Evolutionary conservation across 345 rosid genomes (phyloP).

Genomic region (Isatis tinctoria): DNA sequence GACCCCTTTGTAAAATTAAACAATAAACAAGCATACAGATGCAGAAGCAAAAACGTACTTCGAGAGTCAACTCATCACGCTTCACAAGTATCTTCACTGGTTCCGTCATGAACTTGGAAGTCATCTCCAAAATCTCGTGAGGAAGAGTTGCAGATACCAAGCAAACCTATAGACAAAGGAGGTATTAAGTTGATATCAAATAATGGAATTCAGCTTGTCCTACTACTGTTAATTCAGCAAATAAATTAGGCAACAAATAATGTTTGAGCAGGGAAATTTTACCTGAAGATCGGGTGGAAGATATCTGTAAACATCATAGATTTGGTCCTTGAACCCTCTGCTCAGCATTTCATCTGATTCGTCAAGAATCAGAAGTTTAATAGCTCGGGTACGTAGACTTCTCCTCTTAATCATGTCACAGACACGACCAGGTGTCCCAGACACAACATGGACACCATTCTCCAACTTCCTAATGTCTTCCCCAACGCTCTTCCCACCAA

Average conservation of each 20-base stretch:
- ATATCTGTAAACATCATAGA: slow-evolving; percentile 90
- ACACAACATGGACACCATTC: slow-evolving; percentile 58
- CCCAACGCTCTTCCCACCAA: slow-evolving; percentile 97
- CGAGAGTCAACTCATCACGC: slow-evolving; percentile 97
- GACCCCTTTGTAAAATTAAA: neutral
- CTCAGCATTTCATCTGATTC: slow-evolving; percentile 99
- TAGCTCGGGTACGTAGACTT: slow-evolving; percentile 83
- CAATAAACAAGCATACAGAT: neutral
- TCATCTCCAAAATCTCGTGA: slow-evolving; percentile 94
- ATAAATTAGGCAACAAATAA: neutral
- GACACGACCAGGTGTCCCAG: slow-evolving; percentile 98
- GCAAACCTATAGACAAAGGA: slow-evolving; percentile 52
- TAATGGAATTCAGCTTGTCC: neutral
- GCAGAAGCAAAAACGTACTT: slow-evolving; percentile 43
- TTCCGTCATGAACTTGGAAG: slow-evolving; percentile 91
- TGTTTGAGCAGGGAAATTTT: neutral
- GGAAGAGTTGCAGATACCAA: slow-evolving; percentile 97
- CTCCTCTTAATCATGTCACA: slow-evolving; percentile 99
- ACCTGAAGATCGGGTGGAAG: slow-evolving; percentile 99
- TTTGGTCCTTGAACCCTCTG: slow-evolving; percentile 99
- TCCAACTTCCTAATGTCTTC: slow-evolving; percentile 86
- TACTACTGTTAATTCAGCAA: neutral
- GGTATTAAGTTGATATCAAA: neutral
- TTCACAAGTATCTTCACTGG: slow-evolving; percentile 95
- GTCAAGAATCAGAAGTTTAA: slow-evolving; percentile 53